These are phyloP conservation scores for Aspergillus phoenicis DNA, from an alignment of 2,329 filamentous ascomycete genomes.

Conservation along the genomic window DNA sequence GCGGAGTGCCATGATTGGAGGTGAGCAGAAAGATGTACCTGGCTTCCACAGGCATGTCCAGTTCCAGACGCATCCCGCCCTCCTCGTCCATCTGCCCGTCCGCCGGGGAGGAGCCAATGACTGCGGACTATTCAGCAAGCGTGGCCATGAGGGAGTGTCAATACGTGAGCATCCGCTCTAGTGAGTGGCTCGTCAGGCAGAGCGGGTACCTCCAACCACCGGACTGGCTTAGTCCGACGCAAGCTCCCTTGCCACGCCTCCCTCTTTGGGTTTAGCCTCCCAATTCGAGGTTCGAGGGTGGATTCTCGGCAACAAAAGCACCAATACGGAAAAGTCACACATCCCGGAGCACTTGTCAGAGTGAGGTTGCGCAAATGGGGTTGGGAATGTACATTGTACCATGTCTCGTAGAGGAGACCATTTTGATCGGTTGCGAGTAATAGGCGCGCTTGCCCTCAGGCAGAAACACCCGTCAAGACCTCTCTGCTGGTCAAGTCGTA, in stretches of 20 bases:
- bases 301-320: not conserved
- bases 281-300: not conserved
- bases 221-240: constrained; percentile 25
- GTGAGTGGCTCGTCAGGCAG: not conserved
- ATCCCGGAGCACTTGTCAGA: not conserved
- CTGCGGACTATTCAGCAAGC: not conserved
- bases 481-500: too few species aligned
- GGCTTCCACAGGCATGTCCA: not conserved
- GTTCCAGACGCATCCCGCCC: not conserved
- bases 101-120: constrained; percentile 2
- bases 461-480: too few species aligned
- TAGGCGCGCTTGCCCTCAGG: not conserved
- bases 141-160: not conserved
- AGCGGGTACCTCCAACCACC: constrained; percentile 20
- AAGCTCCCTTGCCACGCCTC: constrained; percentile 12
- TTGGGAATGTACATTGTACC: not conserved
- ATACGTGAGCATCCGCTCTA: too few species aligned
- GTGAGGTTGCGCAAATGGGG: not conserved
- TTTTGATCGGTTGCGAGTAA: not conserved
- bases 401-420: not conserved
- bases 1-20: not conserved
- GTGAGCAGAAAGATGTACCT: not conserved
- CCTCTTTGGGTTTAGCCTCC: not conserved
- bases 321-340: too few species aligned
- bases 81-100: not conserved